Base-by-base conservation (phyloP, 1,284 basidiomycete species). In the Amylostereum chailletii region DNA sequence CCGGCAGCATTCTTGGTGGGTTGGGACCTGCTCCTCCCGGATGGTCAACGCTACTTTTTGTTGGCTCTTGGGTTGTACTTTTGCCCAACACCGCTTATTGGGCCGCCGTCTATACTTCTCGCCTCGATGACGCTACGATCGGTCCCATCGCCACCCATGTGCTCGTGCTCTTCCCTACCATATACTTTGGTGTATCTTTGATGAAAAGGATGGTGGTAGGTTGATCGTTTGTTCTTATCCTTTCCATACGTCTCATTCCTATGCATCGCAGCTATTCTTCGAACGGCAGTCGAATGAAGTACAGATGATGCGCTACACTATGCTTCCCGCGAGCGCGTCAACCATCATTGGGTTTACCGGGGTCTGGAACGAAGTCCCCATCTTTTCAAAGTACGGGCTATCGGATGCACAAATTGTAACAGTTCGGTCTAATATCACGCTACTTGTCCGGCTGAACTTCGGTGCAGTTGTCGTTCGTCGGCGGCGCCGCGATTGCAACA, bases 1-100 rank as follows among this genome's bases (percentile, higher is more conserved):
- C 60, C 30, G 65, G 71, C 45, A 65, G 64, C 36, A 60, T 60
- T 34, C 52, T 66, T 3, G 70, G 63, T n/a, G 60, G 66, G 50
- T 58, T 71, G 48, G 58, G 63, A 3, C 70, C 71, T n/a, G 63
- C 57, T 5, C 50, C 62, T 9, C 53, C 65, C 30, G 55, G 58
- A 36, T 59, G 62, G 49, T 51, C 55, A 33, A 63, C 67, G 34
- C 50, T 69, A 44, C 56, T 77, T 8, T 62, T 65, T 40, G 65
- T 75, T 9, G 77, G 74, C 19, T 48, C 70, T 2, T 58, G 76
- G 32, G 61, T 84, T n/a, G 70, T 73, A 50, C 58, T 71, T 34
- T 71, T 83, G 39, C 83, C 87, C 1, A 71, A 77, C 53, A 70
- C 77, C 9, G 75, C 77, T 7, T 85, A 86, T 56, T 84, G 77